Evolutionary conservation across 2,329 filamentous ascomycete genomes (phyloP), one percentile per base, ranked within the genome.

Genomic region (Aureobasidium musti): DNA sequence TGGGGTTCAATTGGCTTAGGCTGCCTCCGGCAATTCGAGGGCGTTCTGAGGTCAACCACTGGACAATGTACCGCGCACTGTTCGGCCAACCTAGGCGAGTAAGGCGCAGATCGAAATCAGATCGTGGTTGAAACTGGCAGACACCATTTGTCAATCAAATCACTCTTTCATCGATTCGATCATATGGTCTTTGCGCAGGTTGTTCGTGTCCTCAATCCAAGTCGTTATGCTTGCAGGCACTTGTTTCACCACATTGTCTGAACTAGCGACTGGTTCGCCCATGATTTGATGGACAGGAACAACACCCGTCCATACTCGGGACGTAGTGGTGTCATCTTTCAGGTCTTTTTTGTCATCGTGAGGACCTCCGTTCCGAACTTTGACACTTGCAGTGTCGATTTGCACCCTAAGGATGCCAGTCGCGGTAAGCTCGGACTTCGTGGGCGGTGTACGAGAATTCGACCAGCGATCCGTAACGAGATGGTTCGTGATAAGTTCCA

Each of bases 401-500:
- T 78, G 82, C 13, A 96, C 86, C 69, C 83, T 87, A 66, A 96
- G 78, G 47, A 96, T 87, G 50, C 86, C 84, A 0, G 91, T 96
- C 67, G 85, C 87, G 68, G 87, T 86, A 82, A 95, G 84, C 81
- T 96, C 92, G 13, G 87, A 86, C 54, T 82, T 82, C 52, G 87
- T 89, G 1, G 91, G 91, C 5, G 91, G 91, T 6, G 87, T 79
- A 4, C 92, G 85, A 19, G 86, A 86, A 73, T 89, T 82, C 21
- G 82, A 80, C 87, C 90, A 96, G 5, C 91, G 86, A 14, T 82
- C 81, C 0, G 87, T 82, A 2, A 94, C 83, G 14, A 94, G 86
- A 43, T 84, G 83, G 75, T 96, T 84, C 1, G 91, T 96, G 74
- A 96, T 89, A 67, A 90, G 80, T 71, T 88, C 79, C 87, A 96